Percentiles rank a stretch among this genome's conserved stretches.
These are phyloP conservation scores for Podospora bellae-mahoneyi DNA, from an alignment of 495 filamentous ascomycete genomes.

Conservation along the genomic window DNA sequence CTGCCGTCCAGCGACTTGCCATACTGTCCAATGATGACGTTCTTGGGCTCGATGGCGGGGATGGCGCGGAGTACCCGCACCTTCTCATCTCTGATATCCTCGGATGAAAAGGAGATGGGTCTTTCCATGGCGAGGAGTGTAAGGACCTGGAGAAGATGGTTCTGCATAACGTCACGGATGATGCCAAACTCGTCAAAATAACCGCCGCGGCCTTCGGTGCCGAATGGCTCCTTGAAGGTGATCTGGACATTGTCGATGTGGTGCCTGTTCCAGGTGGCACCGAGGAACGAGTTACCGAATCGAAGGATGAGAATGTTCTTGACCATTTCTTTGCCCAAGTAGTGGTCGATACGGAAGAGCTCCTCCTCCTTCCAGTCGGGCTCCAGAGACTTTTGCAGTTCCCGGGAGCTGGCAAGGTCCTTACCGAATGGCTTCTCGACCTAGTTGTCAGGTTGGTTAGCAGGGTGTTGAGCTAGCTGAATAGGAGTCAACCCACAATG, in stretches of 20 bases:
- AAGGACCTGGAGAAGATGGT: constrained; percentile 93
- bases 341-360: constrained; percentile 99
- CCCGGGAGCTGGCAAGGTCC: constrained; percentile 88
- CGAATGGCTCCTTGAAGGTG: constrained; percentile 99
- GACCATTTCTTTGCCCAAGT: constrained; percentile 99
- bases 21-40: constrained; percentile 99
- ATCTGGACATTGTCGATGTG: constrained; percentile 99
- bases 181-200: constrained; percentile 99
- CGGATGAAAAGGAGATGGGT: constrained; percentile 95
- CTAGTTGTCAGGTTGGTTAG: constrained; percentile 42
- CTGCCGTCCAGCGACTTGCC: constrained; percentile 92
- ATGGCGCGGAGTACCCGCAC: constrained; percentile 93
- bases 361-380: constrained; percentile 99
- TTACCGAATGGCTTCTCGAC: constrained; percentile 99
- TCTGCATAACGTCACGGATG: constrained; percentile 98
- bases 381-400: constrained; percentile 90
- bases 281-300: constrained; percentile 99
- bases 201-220: constrained; percentile 97
- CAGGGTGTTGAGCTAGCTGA: neutral
- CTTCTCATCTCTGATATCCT: constrained; percentile 99
- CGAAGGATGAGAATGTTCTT: constrained; percentile 99
- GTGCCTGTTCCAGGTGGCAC: constrained; percentile 97
- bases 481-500: constrained; percentile 61
- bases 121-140: constrained; percentile 98
- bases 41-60: constrained; percentile 95